Percentiles rank a stretch among this genome's conserved stretches.
Evolutionary conservation across 768 basidiomycete species (phyloP).

Genomic region (Suillus ampliporus): DNA sequence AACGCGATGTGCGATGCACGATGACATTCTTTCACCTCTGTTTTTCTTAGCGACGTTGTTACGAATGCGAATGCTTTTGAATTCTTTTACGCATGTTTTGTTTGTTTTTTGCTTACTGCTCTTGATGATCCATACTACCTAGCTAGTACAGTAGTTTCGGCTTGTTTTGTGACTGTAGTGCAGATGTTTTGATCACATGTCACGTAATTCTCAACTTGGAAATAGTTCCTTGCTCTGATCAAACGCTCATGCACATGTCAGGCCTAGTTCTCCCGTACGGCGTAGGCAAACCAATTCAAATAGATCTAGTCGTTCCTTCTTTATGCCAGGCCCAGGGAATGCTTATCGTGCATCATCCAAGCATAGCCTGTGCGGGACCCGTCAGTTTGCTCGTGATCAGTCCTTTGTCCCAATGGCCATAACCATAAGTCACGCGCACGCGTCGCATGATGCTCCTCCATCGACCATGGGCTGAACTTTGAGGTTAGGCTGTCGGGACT

Average conservation of each 20-base stretch:
- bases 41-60: constrained; percentile 12
- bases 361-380: not conserved
- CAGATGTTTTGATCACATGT: constrained; percentile 6
- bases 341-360: not conserved
- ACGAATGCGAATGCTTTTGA: not conserved
- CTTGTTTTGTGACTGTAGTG: constrained; percentile 3
- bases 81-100: not conserved
- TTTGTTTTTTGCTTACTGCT: not conserved
- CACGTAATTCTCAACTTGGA: not conserved
- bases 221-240: not conserved
- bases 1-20: constrained; percentile 1
- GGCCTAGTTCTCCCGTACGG: too few species aligned
- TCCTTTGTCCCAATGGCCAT: too few species aligned
- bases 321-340: too few species aligned
- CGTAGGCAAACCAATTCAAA: too few species aligned
- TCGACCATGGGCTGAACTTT: not conserved
- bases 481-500: not conserved
- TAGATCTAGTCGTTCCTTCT: too few species aligned
- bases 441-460: not conserved
- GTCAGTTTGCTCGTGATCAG: too few species aligned
- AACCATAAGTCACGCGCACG: too few species aligned
- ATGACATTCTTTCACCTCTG: constrained; percentile 5
- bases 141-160: not conserved
- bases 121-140: not conserved
- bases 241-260: not conserved